Base-by-base conservation (phyloP, 352 stramenopile species). In the Phytophthora pseudosyringae region DNA sequence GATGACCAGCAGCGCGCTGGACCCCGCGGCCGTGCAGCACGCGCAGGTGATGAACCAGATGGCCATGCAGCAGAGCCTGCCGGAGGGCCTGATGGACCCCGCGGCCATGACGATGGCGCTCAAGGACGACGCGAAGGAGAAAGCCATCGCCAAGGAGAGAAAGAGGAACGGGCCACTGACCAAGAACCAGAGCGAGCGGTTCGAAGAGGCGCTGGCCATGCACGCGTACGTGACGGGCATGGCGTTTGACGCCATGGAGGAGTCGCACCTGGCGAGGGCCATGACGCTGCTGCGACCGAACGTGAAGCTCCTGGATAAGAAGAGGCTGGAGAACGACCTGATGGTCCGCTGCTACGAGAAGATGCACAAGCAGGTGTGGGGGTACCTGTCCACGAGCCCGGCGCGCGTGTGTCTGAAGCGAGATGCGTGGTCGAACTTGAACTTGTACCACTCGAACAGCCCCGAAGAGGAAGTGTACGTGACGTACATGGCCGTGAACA, bases 331-430 rank as follows among this genome's bases (percentile, higher is more conserved):
- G 40, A 65, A 45, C 11, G 82, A 91, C 13, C 52, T 94, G 43
- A 64, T 92, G 56, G 53, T 73, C 7, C 80, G 83, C 12, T 94
- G 86, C 61, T 93, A 88, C 60, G 86, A 94, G 55, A 94, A 93
- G 35, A 90, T 93, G 79, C 76, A 93, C 77, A 94, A 91, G 44
- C 83, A 90, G 50, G 86, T 94, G 62, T 94, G 86, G 83, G 75
- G 73, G 12, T 89, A 88, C 49, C 46, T 94, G 8, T 90, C 81
- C 0, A 67, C 80, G n/a, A 90, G 71, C 59, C 59, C 35, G 28
- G 79, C 75, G 11, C 71, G 82, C 1, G 81, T 92, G 39, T 94
- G 86, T 63, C 71, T 93, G 43, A 92, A 93, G 69, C 70, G 83
- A 43, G 86, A 94, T 50, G 86, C 81, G 18, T 94, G 86, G 83